Conservation (phyloP, 345 rosid genomes). For the Noccaea caerulescens region DNA sequence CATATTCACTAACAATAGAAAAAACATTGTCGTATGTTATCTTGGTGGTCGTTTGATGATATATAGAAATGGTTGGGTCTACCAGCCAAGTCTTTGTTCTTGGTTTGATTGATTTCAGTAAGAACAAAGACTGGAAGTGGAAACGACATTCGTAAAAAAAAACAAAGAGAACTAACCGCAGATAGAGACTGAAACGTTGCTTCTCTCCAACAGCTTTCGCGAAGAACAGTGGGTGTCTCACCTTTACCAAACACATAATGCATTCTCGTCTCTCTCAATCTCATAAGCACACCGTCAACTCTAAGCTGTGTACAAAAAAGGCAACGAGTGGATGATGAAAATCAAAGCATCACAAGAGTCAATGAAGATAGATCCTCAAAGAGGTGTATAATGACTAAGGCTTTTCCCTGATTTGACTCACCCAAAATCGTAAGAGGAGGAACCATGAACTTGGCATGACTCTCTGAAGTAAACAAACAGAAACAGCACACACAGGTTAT, state of each 20-base stretch:
- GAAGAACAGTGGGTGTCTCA: conserved; percentile 61
- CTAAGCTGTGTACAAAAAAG: conserved; percentile 63
- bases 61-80: not conserved
- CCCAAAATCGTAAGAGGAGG: conserved; percentile 97
- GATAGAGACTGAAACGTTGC: conserved; percentile 71
- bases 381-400: not conserved
- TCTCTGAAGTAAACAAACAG: conserved; percentile 58
- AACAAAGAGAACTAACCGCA: conserved; percentile 57
- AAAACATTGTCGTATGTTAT: not conserved
- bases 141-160: not conserved
- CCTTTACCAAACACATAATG: conserved; percentile 65
- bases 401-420: conserved; percentile 48
- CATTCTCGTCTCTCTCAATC: conserved; percentile 92
- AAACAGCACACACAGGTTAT: conserved; percentile 13
- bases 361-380: conserved; percentile 19
- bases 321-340: conserved; percentile 15
- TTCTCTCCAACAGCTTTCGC: conserved; percentile 96
- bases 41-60: conserved; percentile 23
- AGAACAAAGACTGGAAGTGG: conserved; percentile 1
- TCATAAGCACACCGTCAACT: conserved; percentile 96
- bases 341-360: not conserved
- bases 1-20: not conserved
- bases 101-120: not conserved
- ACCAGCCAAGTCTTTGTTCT: too few species aligned
- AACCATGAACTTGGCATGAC: conserved; percentile 98